Evolutionary conservation across 78 protist genomes (phyloP).

Genomic region (Pigoraptor vietnamica): DNA sequence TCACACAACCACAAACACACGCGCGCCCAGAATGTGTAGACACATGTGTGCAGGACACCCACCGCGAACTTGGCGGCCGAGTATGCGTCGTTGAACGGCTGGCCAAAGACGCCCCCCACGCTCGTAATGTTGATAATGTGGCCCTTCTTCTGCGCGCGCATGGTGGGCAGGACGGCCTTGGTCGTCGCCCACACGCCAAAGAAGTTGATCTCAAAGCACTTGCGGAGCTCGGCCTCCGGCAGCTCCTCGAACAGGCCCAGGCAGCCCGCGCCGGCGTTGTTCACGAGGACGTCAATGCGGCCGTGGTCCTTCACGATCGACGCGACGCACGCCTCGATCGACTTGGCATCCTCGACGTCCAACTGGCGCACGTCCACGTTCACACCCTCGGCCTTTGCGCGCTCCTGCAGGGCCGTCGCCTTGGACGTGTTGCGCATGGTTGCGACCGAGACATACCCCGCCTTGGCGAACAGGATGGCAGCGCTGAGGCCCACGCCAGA

Average conservation of each 20-base stretch:
- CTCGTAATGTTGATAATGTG: not conserved
- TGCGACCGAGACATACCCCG: not conserved
- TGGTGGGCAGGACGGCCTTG: not conserved
- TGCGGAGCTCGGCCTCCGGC: not conserved
- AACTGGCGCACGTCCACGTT: not conserved
- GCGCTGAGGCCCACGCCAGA: not conserved
- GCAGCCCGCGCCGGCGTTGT: not conserved
- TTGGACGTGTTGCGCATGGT: not conserved
- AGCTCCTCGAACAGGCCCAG: not conserved
- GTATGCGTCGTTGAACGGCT: not conserved
- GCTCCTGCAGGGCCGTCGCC: not conserved
- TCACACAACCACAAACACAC: too few relatives aligned
- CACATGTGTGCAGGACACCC: not conserved
- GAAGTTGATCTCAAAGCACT: not conserved
- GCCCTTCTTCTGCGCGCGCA: not conserved
- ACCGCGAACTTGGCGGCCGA: not conserved
- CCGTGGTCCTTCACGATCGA: not conserved
- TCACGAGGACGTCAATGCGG: not conserved
- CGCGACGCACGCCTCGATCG: not conserved
- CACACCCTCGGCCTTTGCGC: not conserved
- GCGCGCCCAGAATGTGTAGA: not conserved
- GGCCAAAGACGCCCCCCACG: not conserved
- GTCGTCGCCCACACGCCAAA: not conserved
- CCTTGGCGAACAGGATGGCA: not conserved
- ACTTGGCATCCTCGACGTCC: not conserved